Percentiles rank a stretch among this genome's conserved stretches.
Conservation (phyloP, 192 early-diverging fungal species). For the Coemansia sp. region DNA sequence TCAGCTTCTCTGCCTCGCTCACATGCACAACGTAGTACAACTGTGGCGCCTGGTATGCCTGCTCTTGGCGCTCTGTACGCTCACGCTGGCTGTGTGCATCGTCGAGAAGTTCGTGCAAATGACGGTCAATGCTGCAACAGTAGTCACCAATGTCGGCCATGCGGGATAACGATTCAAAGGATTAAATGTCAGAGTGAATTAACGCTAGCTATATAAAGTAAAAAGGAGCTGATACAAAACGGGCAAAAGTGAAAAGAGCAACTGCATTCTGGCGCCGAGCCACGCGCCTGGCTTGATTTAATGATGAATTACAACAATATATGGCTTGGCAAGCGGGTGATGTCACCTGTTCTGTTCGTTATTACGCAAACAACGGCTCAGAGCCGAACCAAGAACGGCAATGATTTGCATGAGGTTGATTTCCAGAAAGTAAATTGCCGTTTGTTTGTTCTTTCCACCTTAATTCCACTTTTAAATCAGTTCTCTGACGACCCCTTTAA, state of each 20-base stretch:
- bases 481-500: background rate
- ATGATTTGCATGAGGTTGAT: too few species aligned
- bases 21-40: constrained; percentile 44
- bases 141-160: constrained; percentile 52
- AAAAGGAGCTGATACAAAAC: constrained; percentile 1
- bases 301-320: too few species aligned
- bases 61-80: constrained; percentile 13
- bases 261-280: background rate
- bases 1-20: constrained; percentile 47
- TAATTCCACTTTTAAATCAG: too few species aligned
- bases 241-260: background rate
- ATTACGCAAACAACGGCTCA: too few species aligned
- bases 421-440: too few species aligned
- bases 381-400: too few species aligned
- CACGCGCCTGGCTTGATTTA: too few species aligned
- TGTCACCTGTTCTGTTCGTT: too few species aligned
- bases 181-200: background rate
- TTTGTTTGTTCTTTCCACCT: too few species aligned
- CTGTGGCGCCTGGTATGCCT: constrained; percentile 46
- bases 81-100: constrained; percentile 38
- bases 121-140: constrained; percentile 51
- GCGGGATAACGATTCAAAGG: background rate
- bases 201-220: background rate
- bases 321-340: too few species aligned
- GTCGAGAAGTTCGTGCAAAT: constrained; percentile 51